Conservation (phyloP, 176 grass and related monocot species). For the Lolium multiflorum region DNA sequence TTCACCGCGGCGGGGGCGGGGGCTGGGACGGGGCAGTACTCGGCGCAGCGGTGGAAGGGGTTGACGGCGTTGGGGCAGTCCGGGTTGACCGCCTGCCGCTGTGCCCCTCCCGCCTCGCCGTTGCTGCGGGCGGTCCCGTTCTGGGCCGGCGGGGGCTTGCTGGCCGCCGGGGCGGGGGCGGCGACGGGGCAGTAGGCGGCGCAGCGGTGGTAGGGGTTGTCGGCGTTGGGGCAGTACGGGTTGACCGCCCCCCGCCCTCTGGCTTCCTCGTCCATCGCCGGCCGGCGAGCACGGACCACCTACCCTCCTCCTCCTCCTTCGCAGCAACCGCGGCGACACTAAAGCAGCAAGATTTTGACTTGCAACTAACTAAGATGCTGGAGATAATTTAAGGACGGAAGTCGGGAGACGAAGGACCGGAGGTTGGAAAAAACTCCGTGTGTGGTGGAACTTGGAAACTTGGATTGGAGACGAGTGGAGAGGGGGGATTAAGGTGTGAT, state of each 20-base stretch:
- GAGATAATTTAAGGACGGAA: background rate
- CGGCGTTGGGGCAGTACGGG: slow-evolving; percentile 63
- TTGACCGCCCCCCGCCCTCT: slow-evolving; percentile 50
- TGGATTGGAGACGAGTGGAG: background rate
- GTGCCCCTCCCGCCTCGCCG: slow-evolving; percentile 18
- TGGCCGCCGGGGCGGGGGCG: background rate
- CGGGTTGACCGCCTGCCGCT: slow-evolving; percentile 48
- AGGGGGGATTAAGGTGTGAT: background rate
- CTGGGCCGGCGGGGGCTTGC: slow-evolving; percentile 37
- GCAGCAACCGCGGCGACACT: background rate
- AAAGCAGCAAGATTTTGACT: slow-evolving; percentile 20
- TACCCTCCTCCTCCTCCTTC: slow-evolving; percentile 10
- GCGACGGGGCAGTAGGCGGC: slow-evolving; percentile 60
- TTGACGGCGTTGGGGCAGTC: slow-evolving; percentile 66
- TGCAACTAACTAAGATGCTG: background rate
- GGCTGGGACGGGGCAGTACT: slow-evolving; percentile 53
- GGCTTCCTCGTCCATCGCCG: slow-evolving; percentile 31
- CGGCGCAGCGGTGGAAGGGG: slow-evolving; percentile 65
- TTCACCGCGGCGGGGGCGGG: slow-evolving; percentile 28
- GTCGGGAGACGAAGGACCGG: too few species aligned
- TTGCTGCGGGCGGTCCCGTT: slow-evolving; percentile 57
- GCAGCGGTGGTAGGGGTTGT: slow-evolving; percentile 65
- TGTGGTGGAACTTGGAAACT: background rate
- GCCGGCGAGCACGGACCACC: background rate
- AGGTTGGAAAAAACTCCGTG: background rate